Percentiles rank a stretch among this genome's conserved stretches.
Evolutionary conservation across 352 stramenopile genomes (phyloP).

Genomic region (Phytopythium aichiense): DNA sequence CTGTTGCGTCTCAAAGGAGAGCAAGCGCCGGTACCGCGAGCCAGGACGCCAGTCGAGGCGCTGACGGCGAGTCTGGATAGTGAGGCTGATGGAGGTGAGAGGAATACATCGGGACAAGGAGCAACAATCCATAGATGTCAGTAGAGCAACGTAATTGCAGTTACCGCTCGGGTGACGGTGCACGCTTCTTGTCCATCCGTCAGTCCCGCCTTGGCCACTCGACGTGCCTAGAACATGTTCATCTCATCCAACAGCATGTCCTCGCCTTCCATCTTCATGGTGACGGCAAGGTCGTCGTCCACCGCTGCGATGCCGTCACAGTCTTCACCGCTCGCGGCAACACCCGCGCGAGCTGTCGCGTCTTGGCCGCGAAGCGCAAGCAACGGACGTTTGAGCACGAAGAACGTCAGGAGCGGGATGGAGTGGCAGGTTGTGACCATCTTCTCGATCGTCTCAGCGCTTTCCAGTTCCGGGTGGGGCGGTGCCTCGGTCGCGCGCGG

Average conservation of each 20-base stretch:
- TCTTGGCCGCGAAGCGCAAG: conserved; percentile 6
- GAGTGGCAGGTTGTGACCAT: conserved; percentile 60
- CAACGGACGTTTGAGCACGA: conserved; percentile 53
- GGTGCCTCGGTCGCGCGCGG: conserved; percentile 12
- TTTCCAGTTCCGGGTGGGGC: conserved; percentile 29
- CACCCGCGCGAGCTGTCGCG: not conserved
- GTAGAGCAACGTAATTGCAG: not conserved
- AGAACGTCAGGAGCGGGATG: conserved; percentile 76
- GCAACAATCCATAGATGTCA: not conserved
- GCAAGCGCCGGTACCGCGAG: not conserved
- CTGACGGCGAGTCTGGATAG: not conserved
- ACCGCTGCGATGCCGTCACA: conserved; percentile 75
- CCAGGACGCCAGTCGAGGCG: not conserved
- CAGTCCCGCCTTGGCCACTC: not conserved
- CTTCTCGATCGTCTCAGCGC: conserved; percentile 41
- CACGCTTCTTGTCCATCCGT: not conserved
- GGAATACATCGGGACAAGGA: not conserved
- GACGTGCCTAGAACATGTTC: conserved; percentile 64
- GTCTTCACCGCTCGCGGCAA: conserved; percentile 36
- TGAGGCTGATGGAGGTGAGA: not conserved
- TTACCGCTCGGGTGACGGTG: not conserved
- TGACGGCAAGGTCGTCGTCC: conserved; percentile 61
- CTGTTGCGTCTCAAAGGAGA: conserved; percentile 14
- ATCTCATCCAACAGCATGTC: conserved; percentile 85
- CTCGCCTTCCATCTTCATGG: conserved; percentile 83